These are phyloP conservation scores for Paramecium sonneborni DNA, from an alignment of 73 alveolate genomes.

Conservation along the genomic window DNA sequence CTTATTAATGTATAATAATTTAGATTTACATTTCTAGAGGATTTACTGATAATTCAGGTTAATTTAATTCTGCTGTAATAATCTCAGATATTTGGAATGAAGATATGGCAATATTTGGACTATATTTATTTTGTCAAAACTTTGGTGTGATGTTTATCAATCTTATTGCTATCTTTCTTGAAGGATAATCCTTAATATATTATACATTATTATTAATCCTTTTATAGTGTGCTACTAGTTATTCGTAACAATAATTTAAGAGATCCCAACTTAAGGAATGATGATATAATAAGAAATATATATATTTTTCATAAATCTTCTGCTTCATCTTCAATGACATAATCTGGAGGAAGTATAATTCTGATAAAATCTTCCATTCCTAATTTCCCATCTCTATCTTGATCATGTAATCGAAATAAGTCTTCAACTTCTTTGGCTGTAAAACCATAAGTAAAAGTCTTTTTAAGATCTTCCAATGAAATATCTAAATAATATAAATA, in stretches of 20 bases:
- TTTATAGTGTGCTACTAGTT: neutral
- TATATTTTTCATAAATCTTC: constrained; percentile 17
- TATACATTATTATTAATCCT: neutral
- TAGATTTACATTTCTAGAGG: neutral
- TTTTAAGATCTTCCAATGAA: constrained; percentile 58
- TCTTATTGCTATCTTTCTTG: neutral
- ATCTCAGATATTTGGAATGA: constrained; percentile 23
- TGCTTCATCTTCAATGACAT: constrained; percentile 59
- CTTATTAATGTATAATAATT: neutral
- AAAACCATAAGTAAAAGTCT: constrained; percentile 61
- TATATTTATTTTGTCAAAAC: neutral
- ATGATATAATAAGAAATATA: neutral
- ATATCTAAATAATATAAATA: constrained; percentile 19
- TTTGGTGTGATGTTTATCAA: neutral
- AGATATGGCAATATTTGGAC: neutral
- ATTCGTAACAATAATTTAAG: neutral
- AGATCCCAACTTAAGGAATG: neutral
- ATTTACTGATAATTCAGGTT: neutral
- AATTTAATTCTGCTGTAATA: neutral
- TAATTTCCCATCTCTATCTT: constrained; percentile 60
- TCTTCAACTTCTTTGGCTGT: constrained; percentile 55
- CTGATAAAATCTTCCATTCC: constrained; percentile 54
- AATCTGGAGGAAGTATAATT: constrained; percentile 59
- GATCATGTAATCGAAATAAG: constrained; percentile 54
- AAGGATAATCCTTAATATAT: neutral